Percentiles rank a stretch among this genome's conserved stretches.
Evolutionary conservation across 2,329 filamentous ascomycete species (phyloP).

Genomic region (Didymella keratinophila): DNA sequence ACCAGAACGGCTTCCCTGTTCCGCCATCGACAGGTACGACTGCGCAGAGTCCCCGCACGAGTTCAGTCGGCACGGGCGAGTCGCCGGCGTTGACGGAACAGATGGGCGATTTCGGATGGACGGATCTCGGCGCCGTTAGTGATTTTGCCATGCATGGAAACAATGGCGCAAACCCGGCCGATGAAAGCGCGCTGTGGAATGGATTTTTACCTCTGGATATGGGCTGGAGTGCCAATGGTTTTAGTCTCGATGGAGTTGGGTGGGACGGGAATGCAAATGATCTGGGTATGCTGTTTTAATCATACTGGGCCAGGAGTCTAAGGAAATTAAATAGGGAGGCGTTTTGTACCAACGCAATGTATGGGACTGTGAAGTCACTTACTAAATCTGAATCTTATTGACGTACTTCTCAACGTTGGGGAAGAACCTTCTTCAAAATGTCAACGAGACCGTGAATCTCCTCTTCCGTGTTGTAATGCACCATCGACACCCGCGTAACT

Average conservation of each 20-base stretch:
- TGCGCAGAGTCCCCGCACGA: slow-evolving; percentile 46
- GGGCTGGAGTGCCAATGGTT: slow-evolving; percentile 45
- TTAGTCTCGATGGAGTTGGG: slow-evolving; percentile 42
- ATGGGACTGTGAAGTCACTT: not conserved
- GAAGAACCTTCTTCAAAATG: slow-evolving; percentile 61
- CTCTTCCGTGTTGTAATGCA: slow-evolving; percentile 76
- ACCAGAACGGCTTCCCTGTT: slow-evolving; percentile 36
- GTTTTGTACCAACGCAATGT: not conserved
- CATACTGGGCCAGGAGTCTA: not conserved
- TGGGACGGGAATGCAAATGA: slow-evolving; percentile 34
- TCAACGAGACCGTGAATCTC: slow-evolving; percentile 64
- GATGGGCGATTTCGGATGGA: slow-evolving; percentile 61
- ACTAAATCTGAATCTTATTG: not conserved
- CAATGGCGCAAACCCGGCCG: slow-evolving; percentile 41
- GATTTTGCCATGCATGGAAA: slow-evolving; percentile 58
- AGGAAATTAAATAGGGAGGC: not conserved
- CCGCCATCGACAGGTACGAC: slow-evolving; percentile 25
- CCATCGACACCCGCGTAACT: slow-evolving; percentile 73
- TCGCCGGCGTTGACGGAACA: slow-evolving; percentile 55
- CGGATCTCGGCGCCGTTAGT: slow-evolving; percentile 57
- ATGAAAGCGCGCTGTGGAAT: slow-evolving; percentile 38
- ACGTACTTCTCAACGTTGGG: slow-evolving; percentile 10
- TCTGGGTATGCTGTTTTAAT: slow-evolving; percentile 44
- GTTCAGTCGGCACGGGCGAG: slow-evolving; percentile 48
- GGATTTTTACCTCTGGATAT: slow-evolving; percentile 51